Conservation (phyloP, 352 stramenopile genomes). For the Blastocystis sp. region DNA sequence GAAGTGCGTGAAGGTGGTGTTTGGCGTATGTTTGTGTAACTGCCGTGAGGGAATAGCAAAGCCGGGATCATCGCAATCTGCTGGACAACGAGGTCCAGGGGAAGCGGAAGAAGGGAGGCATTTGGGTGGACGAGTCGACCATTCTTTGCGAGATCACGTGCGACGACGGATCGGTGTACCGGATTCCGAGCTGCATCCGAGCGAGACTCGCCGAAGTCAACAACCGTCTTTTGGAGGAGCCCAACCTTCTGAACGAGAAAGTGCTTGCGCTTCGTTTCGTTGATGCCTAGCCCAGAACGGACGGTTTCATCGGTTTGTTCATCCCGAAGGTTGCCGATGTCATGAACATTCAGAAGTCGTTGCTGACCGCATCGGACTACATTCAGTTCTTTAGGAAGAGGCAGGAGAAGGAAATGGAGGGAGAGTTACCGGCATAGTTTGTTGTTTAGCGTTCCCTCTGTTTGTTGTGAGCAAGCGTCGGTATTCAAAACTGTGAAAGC, state of each 20-base stretch:
- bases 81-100: constrained; percentile 48
- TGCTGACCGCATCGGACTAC: constrained; percentile 65
- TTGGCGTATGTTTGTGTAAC: constrained; percentile 9
- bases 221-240: constrained; percentile 63
- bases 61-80: constrained; percentile 48
- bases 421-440: neutral
- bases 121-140: constrained; percentile 72
- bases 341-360: constrained; percentile 73
- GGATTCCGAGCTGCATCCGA: constrained; percentile 58
- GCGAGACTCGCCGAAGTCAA: constrained; percentile 61
- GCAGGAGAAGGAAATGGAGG: constrained; percentile 15
- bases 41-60: constrained; percentile 15
- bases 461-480: constrained; percentile 48
- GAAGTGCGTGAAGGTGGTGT: constrained; percentile 45
- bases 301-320: constrained; percentile 65
- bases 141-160: constrained; percentile 66
- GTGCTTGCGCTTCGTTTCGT: neutral
- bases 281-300: constrained; percentile 47
- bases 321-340: constrained; percentile 71
- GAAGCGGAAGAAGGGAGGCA: constrained; percentile 70
- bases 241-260: constrained; percentile 51
- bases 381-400: constrained; percentile 72
- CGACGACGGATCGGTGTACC: constrained; percentile 63
- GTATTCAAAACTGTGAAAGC: constrained; percentile 10
- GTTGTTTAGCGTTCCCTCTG: constrained; percentile 34